Base-by-base conservation (phyloP, 2,329 filamentous ascomycete genomes). In the Microsporum audouinii region DNA sequence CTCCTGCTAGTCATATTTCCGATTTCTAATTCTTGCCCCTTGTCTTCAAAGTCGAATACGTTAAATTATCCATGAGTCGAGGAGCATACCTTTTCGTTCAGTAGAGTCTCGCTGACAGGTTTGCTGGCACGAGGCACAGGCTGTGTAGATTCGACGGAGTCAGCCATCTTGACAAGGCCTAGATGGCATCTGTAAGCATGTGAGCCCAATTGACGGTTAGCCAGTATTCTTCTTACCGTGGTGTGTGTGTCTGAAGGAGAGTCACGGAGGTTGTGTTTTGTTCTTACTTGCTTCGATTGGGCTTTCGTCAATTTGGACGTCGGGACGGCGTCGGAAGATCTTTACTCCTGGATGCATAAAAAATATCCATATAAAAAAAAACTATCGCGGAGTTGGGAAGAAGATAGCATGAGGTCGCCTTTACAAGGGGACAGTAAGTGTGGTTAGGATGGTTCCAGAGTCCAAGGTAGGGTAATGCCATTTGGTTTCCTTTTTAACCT, bases 21-120 rank as follows among this genome's bases (percentile, higher is more conserved):
- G 17, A 1, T n/a, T 5, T 17, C n/a, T 34, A n/a, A 27, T 7
- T 38, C n/a, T 34, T 56, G 5, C 34, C 17, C 51, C 6, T 56
- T 23, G 1, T 39, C n/a, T 23, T 39, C 33, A 4, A 57, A 6
- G 33, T 29, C 23, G 34, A 10, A 57, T n/a, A 33, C 27, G 27
- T 51, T 7, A 7, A 31, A 2, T 31, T 27, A 14, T 31, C 5
- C 49, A 53, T 31, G 12, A 10, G 27, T 14, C 27, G 31, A 53
- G 14, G 49, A 17, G 49, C 49, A 27, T 85, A 96, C 94, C 91
- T 99, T 99, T 80, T 99, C 94, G 78, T 97, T 97, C 73, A 99
- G 84, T 71, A 99, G 85, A 72, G 92, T 89, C 82, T 99, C 94
- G 82, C 92, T 97, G 79, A 96, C 88, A 66, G 94, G 92, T 77